Conservation (phyloP, 1,139 yeast genomes). For the Pichia sp. region DNA sequence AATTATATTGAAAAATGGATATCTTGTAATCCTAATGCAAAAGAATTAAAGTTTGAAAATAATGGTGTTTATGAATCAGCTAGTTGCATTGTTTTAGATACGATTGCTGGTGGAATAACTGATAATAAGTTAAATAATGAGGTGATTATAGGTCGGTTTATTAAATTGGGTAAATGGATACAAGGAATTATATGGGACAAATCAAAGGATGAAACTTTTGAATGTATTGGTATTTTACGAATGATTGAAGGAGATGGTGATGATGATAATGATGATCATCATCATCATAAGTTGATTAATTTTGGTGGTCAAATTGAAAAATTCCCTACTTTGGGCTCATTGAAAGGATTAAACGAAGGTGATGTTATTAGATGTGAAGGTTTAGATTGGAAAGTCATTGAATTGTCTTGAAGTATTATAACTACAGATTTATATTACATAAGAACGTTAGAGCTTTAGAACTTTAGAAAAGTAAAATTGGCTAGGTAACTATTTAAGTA, state of each 20-base stretch:
- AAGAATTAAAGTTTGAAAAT: not conserved
- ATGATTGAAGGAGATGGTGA: conserved; percentile 9
- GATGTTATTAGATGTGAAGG: conserved; percentile 11
- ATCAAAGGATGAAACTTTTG: not conserved
- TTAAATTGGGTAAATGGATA: conserved; percentile 47
- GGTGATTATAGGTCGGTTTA: conserved; percentile 35
- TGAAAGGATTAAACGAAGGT: conserved; percentile 9
- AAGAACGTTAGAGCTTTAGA: no score
- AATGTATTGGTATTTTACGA: conserved; percentile 19
- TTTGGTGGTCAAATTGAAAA: conserved; percentile 28
- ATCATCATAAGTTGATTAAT: conserved; percentile 16
- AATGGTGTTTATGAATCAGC: conserved; percentile 24
- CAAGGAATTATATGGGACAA: conserved; percentile 44
- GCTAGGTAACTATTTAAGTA: not conserved
- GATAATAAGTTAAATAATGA: conserved; percentile 17
- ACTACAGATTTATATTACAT: no score
- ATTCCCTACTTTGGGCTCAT: conserved; percentile 14
- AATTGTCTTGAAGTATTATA: not conserved
- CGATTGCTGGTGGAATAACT: conserved; percentile 17
- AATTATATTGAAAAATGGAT: conserved; percentile 55
- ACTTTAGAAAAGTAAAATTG: no score
- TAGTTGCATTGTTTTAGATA: conserved; percentile 33
- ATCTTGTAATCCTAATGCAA: conserved; percentile 36
- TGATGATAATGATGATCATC: no score
- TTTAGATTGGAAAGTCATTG: conserved; percentile 24